These are phyloP conservation scores for Geranomyces variabilis DNA, from an alignment of 192 early-diverging fungal genomes.

Conservation along the genomic window DNA sequence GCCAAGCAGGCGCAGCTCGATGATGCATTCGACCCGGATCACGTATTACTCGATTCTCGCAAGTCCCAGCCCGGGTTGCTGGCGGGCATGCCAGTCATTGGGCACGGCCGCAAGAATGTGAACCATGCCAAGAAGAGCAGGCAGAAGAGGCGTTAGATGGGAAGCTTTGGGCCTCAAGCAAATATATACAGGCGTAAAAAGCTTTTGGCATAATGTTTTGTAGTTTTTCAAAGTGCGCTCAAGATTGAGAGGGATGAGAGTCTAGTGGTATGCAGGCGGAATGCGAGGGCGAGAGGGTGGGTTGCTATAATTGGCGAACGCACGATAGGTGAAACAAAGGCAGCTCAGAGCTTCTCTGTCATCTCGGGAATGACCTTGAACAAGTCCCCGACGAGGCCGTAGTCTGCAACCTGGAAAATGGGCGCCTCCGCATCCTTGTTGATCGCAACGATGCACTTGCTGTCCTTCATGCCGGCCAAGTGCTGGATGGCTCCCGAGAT, in stretches of 20 bases:
- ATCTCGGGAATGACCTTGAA: conserved; percentile 92
- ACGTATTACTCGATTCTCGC: conserved; percentile 12
- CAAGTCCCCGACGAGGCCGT: conserved; percentile 93
- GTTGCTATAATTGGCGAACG: too few species aligned
- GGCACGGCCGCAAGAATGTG: conserved; percentile 52
- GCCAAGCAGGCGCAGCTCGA: conserved; percentile 2
- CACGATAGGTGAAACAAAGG: too few species aligned
- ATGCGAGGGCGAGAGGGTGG: too few species aligned
- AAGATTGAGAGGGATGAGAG: too few species aligned
- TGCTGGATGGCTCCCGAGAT: conserved; percentile 97
- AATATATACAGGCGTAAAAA: too few species aligned
- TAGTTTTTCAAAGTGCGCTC: too few species aligned
- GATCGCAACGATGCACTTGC: conserved; percentile 97
- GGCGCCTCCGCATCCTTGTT: conserved; percentile 98
- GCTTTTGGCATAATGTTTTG: too few species aligned
- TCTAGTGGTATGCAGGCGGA: too few species aligned
- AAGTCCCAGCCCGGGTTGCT: neutral
- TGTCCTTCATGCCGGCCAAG: conserved; percentile 99
- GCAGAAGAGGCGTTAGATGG: conserved; percentile 12
- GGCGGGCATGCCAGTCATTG: conserved; percentile 38
- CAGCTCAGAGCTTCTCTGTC: conserved; percentile 69
- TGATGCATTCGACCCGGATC: conserved; percentile 15
- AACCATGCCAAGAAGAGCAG: conserved; percentile 36
- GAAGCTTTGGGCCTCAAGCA: neutral
- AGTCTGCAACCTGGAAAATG: conserved; percentile 96